Base-by-base conservation (phyloP, 768 basidiomycete species). In the Gloeostereum incarnatum region DNA sequence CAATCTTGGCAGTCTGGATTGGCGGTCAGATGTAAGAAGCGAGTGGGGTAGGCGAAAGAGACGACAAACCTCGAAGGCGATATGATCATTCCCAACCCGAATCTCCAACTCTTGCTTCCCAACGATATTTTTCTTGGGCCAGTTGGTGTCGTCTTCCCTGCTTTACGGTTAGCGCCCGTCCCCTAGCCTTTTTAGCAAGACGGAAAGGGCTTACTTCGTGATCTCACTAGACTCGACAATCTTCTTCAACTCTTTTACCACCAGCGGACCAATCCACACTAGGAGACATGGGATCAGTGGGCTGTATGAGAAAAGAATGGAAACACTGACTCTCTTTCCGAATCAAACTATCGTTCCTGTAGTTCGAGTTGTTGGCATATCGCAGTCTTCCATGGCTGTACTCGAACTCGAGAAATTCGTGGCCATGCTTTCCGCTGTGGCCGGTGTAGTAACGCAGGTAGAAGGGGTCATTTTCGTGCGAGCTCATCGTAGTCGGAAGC, bases 361-460 rank as follows among this genome's bases (percentile, higher is more conserved):
- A 99, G 62, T 99, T 99, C 8, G 94, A 97, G 69, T 98, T 98
- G 69, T 98, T 94, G 45, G 96, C 96, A 58, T 98, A 99, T 48
- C 96, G 78, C 39, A 98, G 73, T 47, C 94, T 83, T 25, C 94
- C 94, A 66, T 93, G 88, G 10, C 89, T 85, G 65, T 97, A 96
- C 59, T 98, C 94, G 52, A 98, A 99, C 58, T 99, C 94, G 34
- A 99, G 72, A 59, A 98, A 98, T 59, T 94, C 92, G 63, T 96
- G 92, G 14, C 91, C 92, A 52, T 94, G 91, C 58, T 92, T 92
- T 44, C 94, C 94, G 52, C 91, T 92, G 61, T 99, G 94, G 13
- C 94, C 94, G 21, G 92, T 94, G 60, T 88, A 89, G 57, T 58
- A 81, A 84, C 84, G 73, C 45, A 87, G 68, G 59, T 87, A 87